Evolutionary conservation across 306 rosid species (phyloP), one percentile per base, ranked within the genome.

Genomic region (Lathyrus aphaca): DNA sequence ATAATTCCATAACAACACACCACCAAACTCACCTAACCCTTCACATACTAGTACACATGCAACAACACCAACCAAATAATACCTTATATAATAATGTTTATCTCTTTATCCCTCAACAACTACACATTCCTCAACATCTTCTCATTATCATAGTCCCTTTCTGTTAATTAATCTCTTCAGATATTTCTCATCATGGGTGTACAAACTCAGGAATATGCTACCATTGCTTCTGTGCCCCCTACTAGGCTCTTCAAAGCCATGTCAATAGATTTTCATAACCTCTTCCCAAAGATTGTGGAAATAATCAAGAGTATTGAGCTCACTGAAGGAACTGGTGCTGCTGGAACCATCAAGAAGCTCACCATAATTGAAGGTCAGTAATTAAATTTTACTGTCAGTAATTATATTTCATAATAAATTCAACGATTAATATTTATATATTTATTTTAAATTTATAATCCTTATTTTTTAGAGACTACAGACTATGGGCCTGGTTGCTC

Each of bases 341-440:
- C 79, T 8, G 89, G 90, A 71, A 75, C 89, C 69, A 69, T 82
- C 72, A 88, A 82, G 82, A 89, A 81, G 70, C 43, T 84, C 12
- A 75, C 58, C 77, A 71, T 48, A 3, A 44, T 61, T 19, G 74
- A 79, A 65, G 84, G 74, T 79, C 1, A 9, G 56, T 43, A 42
- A 23, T 19, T 49, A 35, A 6, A 6, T 35, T 10, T 32, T 5
- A 4, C 32, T 21, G 2, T 21, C 23, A 21, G 23, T 1, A 21
- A 1, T 21, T 21, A 21, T 21, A 1, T 21, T 21, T 1, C 23
- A 21, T 21, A 21, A 21, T 21, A 21, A 21, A 2, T 21, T 21
- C 1, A 21, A 21, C 23, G 2, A 21, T 2, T 21, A 21, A 21
- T 21, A 21, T 21, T 21, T 21, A 21, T 21, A 21, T 21, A 21